A percentile compares a stretch with the other conserved stretches of the same genome.
Conservation (phyloP, 495 filamentous ascomycete species). For the Trichoderma asperelloides region DNA sequence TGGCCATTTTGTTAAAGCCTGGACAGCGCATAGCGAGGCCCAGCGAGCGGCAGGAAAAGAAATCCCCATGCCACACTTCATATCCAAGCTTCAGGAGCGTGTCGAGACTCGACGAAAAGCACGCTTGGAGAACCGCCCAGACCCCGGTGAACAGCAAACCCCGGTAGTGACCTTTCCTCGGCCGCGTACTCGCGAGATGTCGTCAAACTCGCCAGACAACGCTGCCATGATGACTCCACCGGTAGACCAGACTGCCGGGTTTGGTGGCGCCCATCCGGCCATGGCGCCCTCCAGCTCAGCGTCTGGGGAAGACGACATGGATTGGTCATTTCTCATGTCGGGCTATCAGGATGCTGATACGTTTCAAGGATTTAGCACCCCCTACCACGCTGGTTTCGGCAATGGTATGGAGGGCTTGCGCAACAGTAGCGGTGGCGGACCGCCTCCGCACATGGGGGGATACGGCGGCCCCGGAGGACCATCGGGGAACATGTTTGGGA, state of each 20-base stretch:
- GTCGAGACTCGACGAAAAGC: slow-evolving; percentile 19
- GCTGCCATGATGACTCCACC: slow-evolving; percentile 11
- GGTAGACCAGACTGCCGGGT: slow-evolving; percentile 1
- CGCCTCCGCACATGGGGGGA: background rate
- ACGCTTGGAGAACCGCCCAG: slow-evolving; percentile 13
- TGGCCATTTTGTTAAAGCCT: slow-evolving; percentile 42
- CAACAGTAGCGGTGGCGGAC: background rate
- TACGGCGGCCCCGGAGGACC: slow-evolving; percentile 8
- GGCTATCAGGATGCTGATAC: slow-evolving; percentile 6
- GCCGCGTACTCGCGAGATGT: background rate
- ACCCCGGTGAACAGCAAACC: background rate
- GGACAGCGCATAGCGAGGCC: slow-evolving; percentile 40
- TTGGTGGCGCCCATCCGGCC: background rate
- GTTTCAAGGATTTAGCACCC: background rate
- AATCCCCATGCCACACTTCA: slow-evolving; percentile 31
- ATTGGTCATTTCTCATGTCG: slow-evolving; percentile 13
- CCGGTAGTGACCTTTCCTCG: background rate
- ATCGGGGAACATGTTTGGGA: background rate
- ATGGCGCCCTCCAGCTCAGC: background rate
- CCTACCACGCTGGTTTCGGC: slow-evolving; percentile 2
- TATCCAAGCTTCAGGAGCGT: slow-evolving; percentile 30
- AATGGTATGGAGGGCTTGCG: slow-evolving; percentile 10
- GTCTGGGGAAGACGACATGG: slow-evolving; percentile 10
- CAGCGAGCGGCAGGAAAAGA: slow-evolving; percentile 31
- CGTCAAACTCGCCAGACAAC: background rate